Evolutionary conservation across 1,284 basidiomycete species (phyloP), one percentile per base, ranked within the genome.

Genomic region (Ceratobasidium theobromae): DNA sequence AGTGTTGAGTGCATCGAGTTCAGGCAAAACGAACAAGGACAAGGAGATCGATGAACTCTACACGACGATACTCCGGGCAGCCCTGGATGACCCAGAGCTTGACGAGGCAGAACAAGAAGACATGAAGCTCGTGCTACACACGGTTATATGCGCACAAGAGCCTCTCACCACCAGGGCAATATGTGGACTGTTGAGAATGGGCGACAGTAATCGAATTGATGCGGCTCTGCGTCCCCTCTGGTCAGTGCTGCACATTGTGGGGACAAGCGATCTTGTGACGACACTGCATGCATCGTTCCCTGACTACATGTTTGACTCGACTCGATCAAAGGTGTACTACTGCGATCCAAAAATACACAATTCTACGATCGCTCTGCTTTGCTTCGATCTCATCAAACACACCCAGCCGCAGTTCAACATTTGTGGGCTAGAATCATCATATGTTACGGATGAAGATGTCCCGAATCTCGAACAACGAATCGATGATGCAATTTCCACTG

Each of bases 351-450:
- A 48, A 48, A 23, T 23, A 23, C 21, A 48, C 21, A 43, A 16
- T 18, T 18, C 16, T 11, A 27, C 11, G n/a, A 48, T 21, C 9
- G 45, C 21, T 48, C 14, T 4, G 21, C 45, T 5, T 25, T 48
- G 45, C 14, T 48, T 27, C 45, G 3, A 25, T 3, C 3, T 27
- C n/a, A 4, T 25, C 21, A 4, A 21, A 21, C 9, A 21, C 6
- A 25, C 12, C 5, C 45, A 23, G 5, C 23, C 45, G 11, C 32
- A 28, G 35, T 57, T 43, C n/a, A 43, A 57, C n/a, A 57, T 57
- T 4, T 57, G 54, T 23, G 33, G 40, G 11, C n/a, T 57, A 11
- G 35, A 43, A 25, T 57, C 54, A 4, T 57, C 54, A 2, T 57
- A 40, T 27, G 16, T 40, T 3, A 33, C 14, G 4, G 41, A 57